Evolutionary conservation across 257 asterid genomes (phyloP).

Genomic region (Pogostemon cablin): DNA sequence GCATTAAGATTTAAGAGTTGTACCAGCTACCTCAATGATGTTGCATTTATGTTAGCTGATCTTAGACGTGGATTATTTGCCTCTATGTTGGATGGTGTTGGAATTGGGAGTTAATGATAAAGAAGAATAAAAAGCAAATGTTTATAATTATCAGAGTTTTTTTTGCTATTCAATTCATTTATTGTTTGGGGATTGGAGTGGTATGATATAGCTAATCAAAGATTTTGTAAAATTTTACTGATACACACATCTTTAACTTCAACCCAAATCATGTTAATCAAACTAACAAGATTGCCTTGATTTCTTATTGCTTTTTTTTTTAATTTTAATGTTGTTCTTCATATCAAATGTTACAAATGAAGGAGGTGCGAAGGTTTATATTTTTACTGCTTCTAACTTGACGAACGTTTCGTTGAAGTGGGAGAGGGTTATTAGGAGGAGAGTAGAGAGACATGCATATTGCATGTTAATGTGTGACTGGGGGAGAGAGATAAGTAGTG

Average conservation of each 20-base stretch:
- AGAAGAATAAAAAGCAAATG: neutral
- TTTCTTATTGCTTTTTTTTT: neutral
- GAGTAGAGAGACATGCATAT: no score
- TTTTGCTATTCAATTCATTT: neutral
- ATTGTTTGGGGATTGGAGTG: no score
- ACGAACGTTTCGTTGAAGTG: no score
- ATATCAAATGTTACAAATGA: neutral
- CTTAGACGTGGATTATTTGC: neutral
- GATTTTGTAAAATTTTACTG: no score
- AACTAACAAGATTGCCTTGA: neutral
- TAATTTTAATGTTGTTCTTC: neutral
- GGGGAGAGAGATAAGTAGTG: no score
- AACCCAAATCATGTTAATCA: neutral
- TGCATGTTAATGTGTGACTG: no score
- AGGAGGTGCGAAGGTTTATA: no score
- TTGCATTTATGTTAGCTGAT: neutral
- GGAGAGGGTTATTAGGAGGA: no score
- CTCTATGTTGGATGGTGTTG: neutral
- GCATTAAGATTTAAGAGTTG: conserved; percentile 16
- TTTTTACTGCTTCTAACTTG: no score
- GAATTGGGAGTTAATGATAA: neutral
- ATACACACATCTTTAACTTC: no score
- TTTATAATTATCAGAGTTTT: neutral
- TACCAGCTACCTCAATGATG: neutral
- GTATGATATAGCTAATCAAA: no score